Evolutionary conservation across 345 rosid genomes (phyloP).

Genomic region (Citrus inodora): DNA sequence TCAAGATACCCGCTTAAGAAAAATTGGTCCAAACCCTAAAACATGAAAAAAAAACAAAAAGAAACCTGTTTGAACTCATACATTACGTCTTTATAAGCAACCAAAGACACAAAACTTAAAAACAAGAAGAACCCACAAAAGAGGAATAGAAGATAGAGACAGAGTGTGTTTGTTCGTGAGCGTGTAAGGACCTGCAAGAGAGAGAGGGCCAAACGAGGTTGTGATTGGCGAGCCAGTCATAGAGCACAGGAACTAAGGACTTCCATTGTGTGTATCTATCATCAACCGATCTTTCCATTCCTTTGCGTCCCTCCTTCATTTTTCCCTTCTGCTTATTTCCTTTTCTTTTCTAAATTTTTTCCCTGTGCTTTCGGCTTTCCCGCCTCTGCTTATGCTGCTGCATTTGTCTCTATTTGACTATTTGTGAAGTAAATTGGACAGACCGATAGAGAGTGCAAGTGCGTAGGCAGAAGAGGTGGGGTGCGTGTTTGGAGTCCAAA

Average conservation of each 20-base stretch:
- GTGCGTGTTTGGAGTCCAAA: too few relatives aligned
- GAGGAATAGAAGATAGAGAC: neutral
- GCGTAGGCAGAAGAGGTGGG: too few relatives aligned
- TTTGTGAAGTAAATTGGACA: neutral
- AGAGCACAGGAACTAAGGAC: constrained; percentile 40
- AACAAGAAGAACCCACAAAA: constrained; percentile 9
- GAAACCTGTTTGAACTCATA: neutral
- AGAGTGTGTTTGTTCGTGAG: neutral
- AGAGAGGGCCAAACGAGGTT: constrained; percentile 50
- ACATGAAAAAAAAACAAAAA: neutral
- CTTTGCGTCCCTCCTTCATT: constrained; percentile 13
- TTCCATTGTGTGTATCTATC: constrained; percentile 46
- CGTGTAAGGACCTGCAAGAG: constrained; percentile 47
- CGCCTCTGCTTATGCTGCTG: constrained; percentile 9
- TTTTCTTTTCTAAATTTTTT: neutral
- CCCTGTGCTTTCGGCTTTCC: neutral
- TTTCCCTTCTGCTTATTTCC: neutral
- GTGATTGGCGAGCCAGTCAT: constrained; percentile 45
- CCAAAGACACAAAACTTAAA: neutral
- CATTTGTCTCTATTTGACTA: neutral
- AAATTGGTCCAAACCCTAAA: neutral
- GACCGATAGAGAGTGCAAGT: too few relatives aligned
- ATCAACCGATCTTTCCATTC: constrained; percentile 25
- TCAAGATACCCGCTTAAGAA: neutral
- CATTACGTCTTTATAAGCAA: neutral